Base-by-base conservation (phyloP, 352 stramenopile species). In the Globisporangium middletonii region DNA sequence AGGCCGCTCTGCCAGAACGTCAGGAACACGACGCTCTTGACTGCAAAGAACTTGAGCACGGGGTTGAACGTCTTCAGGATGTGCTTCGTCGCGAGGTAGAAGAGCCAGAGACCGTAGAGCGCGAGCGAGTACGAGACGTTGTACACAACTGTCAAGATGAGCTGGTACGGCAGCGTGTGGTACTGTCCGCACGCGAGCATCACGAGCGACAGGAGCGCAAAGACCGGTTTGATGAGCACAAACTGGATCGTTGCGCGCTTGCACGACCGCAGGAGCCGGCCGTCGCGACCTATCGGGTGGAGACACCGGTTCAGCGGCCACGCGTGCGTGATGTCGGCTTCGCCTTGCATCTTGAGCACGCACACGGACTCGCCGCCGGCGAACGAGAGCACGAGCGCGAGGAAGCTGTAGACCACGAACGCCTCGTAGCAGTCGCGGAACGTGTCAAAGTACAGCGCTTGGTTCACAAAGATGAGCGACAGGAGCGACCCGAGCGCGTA, bases 201-300 rank as follows among this genome's bases (percentile, higher is more conserved):
- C 50, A 95, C 53, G 37, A 97, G 71, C 47, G 81, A 92, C 28
- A 97, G 58, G 12, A 94, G 46, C 13, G 88, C 86, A 63, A 97
- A 96, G 3, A 95, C 57, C 1, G 88, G 89, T 64, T 97, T 97
- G 54, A 97, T 70, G 38, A 97, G 77, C 35, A 97, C 86, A 57
- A 97, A 97, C 67, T 97, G 90, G 57, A 97, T 76, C 26, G 86
- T 93, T 7, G 87, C 89, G 57, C 93, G 86, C 68, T 97, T 96
- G 69, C 89, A 96, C 15, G 86, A 71, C 4, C 90, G 72, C 57
- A 97, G 71, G 26, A 97, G 63, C 5, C 83, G 71, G 0, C 86
- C 87, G 57, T 96, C 89, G 27, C 88, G 73, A 1, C 74, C 81
- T 15, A 97, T 83, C 9, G 86, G 81, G 28, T 76, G 50, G 15